These are phyloP conservation scores for Mrakia frigida DNA, from an alignment of 768 basidiomycete genomes.

Conservation along the genomic window DNA sequence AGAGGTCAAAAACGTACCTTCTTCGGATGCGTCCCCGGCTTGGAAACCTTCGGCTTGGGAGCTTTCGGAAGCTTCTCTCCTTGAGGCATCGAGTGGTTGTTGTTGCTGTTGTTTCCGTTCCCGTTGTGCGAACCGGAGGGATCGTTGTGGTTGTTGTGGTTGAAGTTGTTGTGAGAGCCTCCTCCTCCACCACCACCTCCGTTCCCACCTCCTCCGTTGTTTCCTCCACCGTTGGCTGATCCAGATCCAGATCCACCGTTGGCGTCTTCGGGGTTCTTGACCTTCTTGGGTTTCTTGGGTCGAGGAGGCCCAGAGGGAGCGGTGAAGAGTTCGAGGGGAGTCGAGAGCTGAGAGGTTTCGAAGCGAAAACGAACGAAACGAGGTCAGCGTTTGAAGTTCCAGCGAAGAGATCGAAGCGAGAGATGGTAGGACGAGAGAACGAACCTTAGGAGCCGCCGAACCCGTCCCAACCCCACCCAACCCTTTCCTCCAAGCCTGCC, in stretches of 20 bases:
- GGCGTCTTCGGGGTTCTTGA: slow-evolving; percentile 7
- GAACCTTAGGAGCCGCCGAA: slow-evolving; percentile 11
- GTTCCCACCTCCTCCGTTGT: no score
- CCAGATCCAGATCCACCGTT: background rate
- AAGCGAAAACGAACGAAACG: background rate
- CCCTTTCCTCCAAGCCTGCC: slow-evolving; percentile 20
- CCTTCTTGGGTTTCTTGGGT: slow-evolving; percentile 20
- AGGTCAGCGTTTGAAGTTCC: background rate
- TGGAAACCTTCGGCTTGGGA: slow-evolving; percentile 4
- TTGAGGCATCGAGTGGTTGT: background rate
- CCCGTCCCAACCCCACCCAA: slow-evolving; percentile 4
- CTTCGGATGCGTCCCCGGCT: slow-evolving; percentile 11
- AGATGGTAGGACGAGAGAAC: background rate
- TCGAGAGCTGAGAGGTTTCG: background rate
- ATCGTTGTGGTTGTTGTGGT: background rate
- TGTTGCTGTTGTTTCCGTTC: background rate
- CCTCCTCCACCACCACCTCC: no score
- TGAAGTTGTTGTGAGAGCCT: no score
- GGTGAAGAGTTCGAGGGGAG: slow-evolving; percentile 9
- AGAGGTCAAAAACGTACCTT: background rate
- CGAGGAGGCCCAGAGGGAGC: slow-evolving; percentile 11
- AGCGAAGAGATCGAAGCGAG: no score
- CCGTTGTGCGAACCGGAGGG: background rate
- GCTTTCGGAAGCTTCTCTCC: slow-evolving; percentile 4
- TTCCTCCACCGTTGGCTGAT: background rate